Base-by-base conservation (phyloP, 441 rosid species). In the Bruguiera hainesii region DNA sequence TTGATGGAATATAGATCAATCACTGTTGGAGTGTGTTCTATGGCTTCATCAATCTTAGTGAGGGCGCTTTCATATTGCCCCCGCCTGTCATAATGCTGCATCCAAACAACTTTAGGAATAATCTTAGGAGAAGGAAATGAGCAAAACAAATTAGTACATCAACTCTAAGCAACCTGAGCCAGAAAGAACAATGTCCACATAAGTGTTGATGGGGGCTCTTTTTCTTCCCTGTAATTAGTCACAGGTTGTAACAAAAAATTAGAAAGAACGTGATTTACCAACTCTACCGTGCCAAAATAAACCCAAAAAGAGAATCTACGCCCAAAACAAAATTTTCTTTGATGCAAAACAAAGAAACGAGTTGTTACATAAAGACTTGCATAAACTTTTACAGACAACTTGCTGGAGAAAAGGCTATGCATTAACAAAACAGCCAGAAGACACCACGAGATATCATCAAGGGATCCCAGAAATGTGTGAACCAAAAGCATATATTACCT, bases 51-150 rank as follows among this genome's bases (percentile, higher is more conserved):
- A 76, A 96, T 91, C 84, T 89, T 96, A 60, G 80, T 71, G 73
- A 93, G 84, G 69, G 99, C 97, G 77, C 75, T 72, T 52, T 83
- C 93, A 85, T 87, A 84, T 59, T 81, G 91, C 70, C 97, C 88
- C 68, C 96, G 84, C 76, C 93, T 90, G 80, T 96, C 99, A 78
- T 91, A 93, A 82, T 96, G 99, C 99, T 96, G 93, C 85, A 77
- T 16, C 23, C 46, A 37, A 37, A 10, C 15, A 76, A 61, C 56
- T 56, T 19, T 49, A 56, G 31, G 26, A 25, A 68, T 10, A 37
- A 70, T 39, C 46, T 19, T 39, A 39, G 69, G 26, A 16, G 56
- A 39, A 59, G 39, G 72, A 46, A 75, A 71, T 19, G 63, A 67
- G 3, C 46, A 31, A 42, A 58, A 63, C 51, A 49, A 42, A 64